These are phyloP conservation scores for Pleurozium schreberi DNA, from an alignment of 225 moss, liverwort and hornwort species.

Conservation along the genomic window DNA sequence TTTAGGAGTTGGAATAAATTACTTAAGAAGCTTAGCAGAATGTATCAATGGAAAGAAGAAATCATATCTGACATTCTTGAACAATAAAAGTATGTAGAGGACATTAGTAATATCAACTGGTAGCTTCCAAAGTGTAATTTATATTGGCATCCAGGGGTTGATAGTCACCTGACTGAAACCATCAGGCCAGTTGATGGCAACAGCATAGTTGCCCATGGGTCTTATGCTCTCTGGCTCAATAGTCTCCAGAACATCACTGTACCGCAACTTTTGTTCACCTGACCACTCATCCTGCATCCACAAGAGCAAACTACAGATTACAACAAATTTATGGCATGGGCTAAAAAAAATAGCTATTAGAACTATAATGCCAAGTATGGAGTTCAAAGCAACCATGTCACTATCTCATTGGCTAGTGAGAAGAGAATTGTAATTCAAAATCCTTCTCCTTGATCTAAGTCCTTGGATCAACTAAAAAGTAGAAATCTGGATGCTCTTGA, in stretches of 20 bases:
- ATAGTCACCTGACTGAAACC: slow-evolving; percentile 36
- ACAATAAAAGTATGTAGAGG: background rate
- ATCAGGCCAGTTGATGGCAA: slow-evolving; percentile 89
- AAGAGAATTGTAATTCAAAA: background rate
- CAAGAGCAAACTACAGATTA: background rate
- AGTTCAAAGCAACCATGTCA: background rate
- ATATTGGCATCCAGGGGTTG: background rate
- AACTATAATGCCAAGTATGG: background rate
- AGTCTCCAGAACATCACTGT: slow-evolving; percentile 58
- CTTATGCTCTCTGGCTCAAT: slow-evolving; percentile 87
- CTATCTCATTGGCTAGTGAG: background rate
- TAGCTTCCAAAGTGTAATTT: background rate
- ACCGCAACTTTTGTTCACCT: slow-evolving; percentile 72
- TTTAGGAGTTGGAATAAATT: background rate
- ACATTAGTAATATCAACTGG: background rate
- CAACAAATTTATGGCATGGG: background rate
- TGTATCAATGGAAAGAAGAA: background rate
- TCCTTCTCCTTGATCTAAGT: background rate
- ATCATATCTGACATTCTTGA: background rate
- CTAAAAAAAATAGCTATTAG: background rate
- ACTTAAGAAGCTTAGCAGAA: background rate
- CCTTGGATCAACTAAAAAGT: background rate
- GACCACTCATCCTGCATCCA: slow-evolving; percentile 89
- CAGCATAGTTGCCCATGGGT: slow-evolving; percentile 98
- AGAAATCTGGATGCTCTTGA: background rate